Evolutionary conservation across 345 rosid genomes (phyloP), one percentile per base, ranked within the genome.

Genomic region (Carallia brachiata): DNA sequence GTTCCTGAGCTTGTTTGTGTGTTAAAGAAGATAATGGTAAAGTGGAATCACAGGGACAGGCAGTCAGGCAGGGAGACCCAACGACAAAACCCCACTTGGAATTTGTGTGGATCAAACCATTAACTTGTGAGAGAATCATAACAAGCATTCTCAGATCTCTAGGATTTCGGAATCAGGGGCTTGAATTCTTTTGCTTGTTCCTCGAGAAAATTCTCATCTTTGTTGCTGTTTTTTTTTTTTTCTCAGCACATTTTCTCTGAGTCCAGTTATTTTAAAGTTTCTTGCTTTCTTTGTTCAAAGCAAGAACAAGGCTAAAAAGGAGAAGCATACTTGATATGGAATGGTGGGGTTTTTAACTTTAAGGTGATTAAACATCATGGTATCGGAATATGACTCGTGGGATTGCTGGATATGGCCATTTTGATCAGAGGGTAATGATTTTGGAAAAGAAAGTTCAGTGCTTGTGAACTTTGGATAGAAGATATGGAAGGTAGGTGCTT

Each of bases 91-190:
- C 70, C 70, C 75, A 23, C 76, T 55, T 69, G 75, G 79, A 83
- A 79, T 78, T 81, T 82, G 85, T 70, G 72, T 79, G 88, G 88
- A 78, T 86, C 71, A 66, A 58, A 44, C 50, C 73, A 76, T 59
- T 62, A 70, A 63, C 34, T 67, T 67, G 23, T 23, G 47, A 56
- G 23, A 44, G 50, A 59, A 61, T 70, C 66, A 69, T 36, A 47
- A 59, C 59, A 59, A 44, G 27, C 61, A 66, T 82, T 86, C 82
- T 69, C 96, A 90, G 96, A 94, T 94, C 98, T 91, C 97, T 78
- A 89, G 91, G 86, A 83, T 86, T 88, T 87, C 87, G 81, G 85
- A 84, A 85, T 84, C 88, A 81, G 82, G 75, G 79, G 74, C 66
- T 67, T 75, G 65, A 57, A 64, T 63, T 36, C 36, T 28, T 17